These are phyloP conservation scores for Tolypocladium pustulatum DNA, from an alignment of 2,329 filamentous ascomycete genomes.

Conservation along the genomic window DNA sequence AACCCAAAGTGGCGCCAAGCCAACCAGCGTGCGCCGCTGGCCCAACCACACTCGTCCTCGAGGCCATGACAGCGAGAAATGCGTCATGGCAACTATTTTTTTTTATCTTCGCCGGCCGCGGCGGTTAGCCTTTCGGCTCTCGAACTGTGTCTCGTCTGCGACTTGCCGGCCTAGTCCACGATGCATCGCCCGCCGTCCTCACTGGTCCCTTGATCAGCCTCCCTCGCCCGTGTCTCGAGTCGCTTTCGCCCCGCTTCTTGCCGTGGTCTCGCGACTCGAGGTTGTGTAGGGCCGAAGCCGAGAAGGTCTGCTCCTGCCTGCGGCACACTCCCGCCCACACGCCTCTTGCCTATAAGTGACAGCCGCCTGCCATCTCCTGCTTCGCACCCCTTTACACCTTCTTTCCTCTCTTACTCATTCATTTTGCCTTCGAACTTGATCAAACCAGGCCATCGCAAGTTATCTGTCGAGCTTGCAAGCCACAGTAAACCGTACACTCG, in stretches of 20 bases:
- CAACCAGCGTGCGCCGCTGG: background rate
- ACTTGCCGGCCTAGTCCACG: background rate
- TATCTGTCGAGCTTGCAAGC: background rate
- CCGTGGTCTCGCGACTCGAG: background rate
- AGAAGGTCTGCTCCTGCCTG: background rate
- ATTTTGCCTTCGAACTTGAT: background rate
- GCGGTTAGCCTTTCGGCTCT: background rate
- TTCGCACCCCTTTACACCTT: background rate
- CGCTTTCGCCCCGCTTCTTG: background rate
- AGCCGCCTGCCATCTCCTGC: background rate
- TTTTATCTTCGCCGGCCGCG: background rate
- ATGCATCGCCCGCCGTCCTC: background rate
- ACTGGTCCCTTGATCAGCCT: background rate
- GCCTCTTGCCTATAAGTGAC: background rate
- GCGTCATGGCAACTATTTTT: conserved; percentile 12
- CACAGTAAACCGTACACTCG: background rate
- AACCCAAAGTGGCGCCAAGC: background rate
- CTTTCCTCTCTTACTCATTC: background rate
- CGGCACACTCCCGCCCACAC: background rate
- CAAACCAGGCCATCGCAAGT: no score
- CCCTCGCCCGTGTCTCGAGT: background rate
- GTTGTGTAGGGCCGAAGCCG: background rate
- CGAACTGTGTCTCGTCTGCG: background rate
- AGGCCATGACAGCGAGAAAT: conserved; percentile 15
- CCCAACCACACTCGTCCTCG: conserved; percentile 2